phyloP scores from a whole-genome alignment of 1,284 basidiomycete genomes.

The Chalciporus sp. region DNA sequence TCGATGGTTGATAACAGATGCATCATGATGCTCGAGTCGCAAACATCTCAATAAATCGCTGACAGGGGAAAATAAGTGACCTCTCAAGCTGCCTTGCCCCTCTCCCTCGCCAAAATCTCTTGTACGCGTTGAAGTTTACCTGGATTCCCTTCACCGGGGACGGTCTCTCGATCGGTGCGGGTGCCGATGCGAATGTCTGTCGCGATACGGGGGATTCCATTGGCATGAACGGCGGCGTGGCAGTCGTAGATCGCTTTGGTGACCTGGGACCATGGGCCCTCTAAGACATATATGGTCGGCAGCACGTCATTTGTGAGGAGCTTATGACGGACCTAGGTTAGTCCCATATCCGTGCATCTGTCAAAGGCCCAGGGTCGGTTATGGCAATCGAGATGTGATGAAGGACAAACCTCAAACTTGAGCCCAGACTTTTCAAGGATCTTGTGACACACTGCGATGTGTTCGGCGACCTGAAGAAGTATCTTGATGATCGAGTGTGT shows the following conservation, averaged over 20 bases:
- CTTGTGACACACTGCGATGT: constrained; percentile 78
- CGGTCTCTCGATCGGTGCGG: constrained; percentile 69
- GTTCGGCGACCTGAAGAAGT: constrained; percentile 59
- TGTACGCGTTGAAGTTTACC: constrained; percentile 79
- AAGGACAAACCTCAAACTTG: constrained; percentile 66
- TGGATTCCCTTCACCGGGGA: constrained; percentile 71
- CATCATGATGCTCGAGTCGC: not conserved
- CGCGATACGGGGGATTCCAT: constrained; percentile 72
- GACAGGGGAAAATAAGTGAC: no score
- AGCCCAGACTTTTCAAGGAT: constrained; percentile 83
- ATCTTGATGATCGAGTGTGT: not conserved
- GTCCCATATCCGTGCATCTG: constrained; percentile 90
- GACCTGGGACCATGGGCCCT: constrained; percentile 86
- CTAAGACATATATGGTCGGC: constrained; percentile 41
- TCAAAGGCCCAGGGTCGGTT: not conserved
- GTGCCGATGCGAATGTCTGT: constrained; percentile 95
- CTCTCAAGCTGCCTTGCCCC: constrained; percentile 2
- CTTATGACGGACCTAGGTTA: constrained; percentile 64
- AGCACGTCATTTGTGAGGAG: not conserved
- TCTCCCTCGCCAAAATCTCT: constrained; percentile 62
- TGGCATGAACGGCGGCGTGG: constrained; percentile 83
- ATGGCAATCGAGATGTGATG: constrained; percentile 5
- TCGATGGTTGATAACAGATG: not conserved
- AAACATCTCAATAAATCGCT: no score
- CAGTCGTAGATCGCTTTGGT: constrained; percentile 83